Conservation (phyloP, 176 grass and related monocot species). For the Musa beccarii region DNA sequence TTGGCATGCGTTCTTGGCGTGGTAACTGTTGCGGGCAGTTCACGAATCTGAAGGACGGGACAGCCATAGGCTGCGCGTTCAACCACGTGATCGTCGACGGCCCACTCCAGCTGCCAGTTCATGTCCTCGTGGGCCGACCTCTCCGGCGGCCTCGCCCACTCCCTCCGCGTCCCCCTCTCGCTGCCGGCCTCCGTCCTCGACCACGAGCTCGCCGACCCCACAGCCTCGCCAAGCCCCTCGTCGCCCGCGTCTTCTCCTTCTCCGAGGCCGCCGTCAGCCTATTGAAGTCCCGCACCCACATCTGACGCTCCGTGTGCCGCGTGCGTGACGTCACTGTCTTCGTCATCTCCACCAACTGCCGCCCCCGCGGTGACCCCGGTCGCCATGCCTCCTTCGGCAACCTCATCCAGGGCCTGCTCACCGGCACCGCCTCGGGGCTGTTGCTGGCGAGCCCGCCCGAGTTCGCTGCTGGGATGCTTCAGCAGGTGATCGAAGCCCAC, state of each 20-base stretch:
- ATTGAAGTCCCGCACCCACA: constrained; percentile 64
- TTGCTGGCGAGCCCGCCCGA: constrained; percentile 42
- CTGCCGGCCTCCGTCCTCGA: constrained; percentile 45
- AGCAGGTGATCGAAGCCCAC: constrained; percentile 72
- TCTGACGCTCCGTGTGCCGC: constrained; percentile 68
- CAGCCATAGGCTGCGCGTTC: no score
- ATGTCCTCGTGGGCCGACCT: no score
- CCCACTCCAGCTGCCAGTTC: no score
- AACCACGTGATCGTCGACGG: no score
- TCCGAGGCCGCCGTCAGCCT: constrained; percentile 31
- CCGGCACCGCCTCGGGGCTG: constrained; percentile 62
- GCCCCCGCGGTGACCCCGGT: constrained; percentile 53
- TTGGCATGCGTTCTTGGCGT: no score
- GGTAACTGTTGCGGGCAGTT: no score
- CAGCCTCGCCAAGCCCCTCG: constrained; percentile 40
- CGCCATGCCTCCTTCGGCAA: constrained; percentile 83
- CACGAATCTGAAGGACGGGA: no score
- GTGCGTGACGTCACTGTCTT: constrained; percentile 85
- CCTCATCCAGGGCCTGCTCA: constrained; percentile 95
- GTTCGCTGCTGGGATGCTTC: constrained; percentile 45
- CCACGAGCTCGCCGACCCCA: constrained; percentile 75
- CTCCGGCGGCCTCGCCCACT: no score
- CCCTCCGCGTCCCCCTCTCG: constrained; percentile 29
- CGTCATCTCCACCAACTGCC: constrained; percentile 78
- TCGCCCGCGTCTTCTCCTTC: constrained; percentile 79